Conservation (phyloP, 164 flowering plant genomes). For the Vitis vinifera region DNA sequence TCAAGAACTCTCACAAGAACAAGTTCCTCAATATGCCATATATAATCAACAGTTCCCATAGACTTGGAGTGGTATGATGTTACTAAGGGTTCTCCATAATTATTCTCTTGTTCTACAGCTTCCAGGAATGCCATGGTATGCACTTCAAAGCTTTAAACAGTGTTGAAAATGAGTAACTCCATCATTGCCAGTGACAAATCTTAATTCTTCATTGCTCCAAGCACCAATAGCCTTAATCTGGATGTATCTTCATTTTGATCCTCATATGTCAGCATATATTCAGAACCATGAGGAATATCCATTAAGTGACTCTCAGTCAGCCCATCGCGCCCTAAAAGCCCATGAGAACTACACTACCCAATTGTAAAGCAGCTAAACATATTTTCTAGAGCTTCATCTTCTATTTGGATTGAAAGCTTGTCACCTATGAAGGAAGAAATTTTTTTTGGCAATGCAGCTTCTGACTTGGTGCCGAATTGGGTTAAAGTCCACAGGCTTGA, state of each 20-base stretch:
- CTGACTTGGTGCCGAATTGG: too few species aligned
- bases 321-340: too few species aligned
- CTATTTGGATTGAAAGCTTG: too few species aligned
- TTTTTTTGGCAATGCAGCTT: too few species aligned
- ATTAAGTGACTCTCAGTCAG: too few species aligned
- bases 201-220: slow-evolving; percentile 70
- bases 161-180: slow-evolving; percentile 45
- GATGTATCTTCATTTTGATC: neutral
- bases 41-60: slow-evolving; percentile 87
- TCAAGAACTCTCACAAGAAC: slow-evolving; percentile 77
- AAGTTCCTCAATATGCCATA: slow-evolving; percentile 77
- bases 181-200: slow-evolving; percentile 60
- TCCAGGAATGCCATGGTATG: slow-evolving; percentile 67
- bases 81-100: slow-evolving; percentile 71
- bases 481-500: too few species aligned
- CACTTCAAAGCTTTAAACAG: slow-evolving; percentile 58
- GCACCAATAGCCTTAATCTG: slow-evolving; percentile 22
- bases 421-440: too few species aligned
- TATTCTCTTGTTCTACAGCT: slow-evolving; percentile 49
- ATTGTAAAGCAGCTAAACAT: too few species aligned
- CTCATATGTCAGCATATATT: too few species aligned
- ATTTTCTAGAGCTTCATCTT: too few species aligned
- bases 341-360: too few species aligned
- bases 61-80: slow-evolving; percentile 25
- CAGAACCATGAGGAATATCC: too few species aligned